A percentile compares a stretch with the other conserved stretches of the same genome.
These are phyloP conservation scores for Penicillium tannophilum DNA, from an alignment of 495 filamentous ascomycete species.

Conservation along the genomic window DNA sequence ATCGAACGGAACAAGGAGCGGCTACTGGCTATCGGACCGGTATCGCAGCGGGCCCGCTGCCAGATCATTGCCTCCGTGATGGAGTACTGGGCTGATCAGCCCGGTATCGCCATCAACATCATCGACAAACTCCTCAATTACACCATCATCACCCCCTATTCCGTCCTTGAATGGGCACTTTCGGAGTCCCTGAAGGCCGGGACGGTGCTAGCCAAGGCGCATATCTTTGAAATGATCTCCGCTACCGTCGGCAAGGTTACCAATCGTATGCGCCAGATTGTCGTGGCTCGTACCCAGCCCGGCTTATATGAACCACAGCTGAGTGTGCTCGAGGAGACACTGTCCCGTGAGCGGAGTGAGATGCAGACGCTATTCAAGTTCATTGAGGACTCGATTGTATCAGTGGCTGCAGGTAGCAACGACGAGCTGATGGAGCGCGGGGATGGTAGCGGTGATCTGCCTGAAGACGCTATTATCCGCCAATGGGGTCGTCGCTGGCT, in stretches of 20 bases:
- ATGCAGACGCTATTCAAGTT: slow-evolving; percentile 78
- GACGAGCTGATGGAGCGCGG: slow-evolving; percentile 67
- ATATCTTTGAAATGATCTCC: slow-evolving; percentile 86
- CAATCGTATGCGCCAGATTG: slow-evolving; percentile 81
- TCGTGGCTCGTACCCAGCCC: slow-evolving; percentile 56
- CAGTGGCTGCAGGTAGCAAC: slow-evolving; percentile 71
- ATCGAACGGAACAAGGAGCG: slow-evolving; percentile 96
- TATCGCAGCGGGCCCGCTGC: slow-evolving; percentile 69
- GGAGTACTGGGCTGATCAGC: slow-evolving; percentile 90
- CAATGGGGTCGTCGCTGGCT: slow-evolving; percentile 87
- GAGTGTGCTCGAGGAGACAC: slow-evolving; percentile 62
- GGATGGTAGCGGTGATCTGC: slow-evolving; percentile 41
- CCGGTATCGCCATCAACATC: slow-evolving; percentile 89
- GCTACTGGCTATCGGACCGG: slow-evolving; percentile 73
- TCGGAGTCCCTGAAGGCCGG: slow-evolving; percentile 64
- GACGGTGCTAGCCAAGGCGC: slow-evolving; percentile 65
- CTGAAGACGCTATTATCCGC: slow-evolving; percentile 65
- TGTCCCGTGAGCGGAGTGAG: slow-evolving; percentile 63
- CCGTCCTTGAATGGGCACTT: slow-evolving; percentile 88
- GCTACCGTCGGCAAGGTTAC: slow-evolving; percentile 92
- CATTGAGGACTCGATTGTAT: slow-evolving; percentile 77
- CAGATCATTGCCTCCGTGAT: slow-evolving; percentile 92
- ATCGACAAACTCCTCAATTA: slow-evolving; percentile 98
- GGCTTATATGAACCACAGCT: slow-evolving; percentile 62
- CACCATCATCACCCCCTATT: slow-evolving; percentile 80